A percentile compares a stretch with the other conserved stretches of the same genome.
Evolutionary conservation across 148 eudicot genomes (phyloP).

Genomic region (Rhododendron simsii): DNA sequence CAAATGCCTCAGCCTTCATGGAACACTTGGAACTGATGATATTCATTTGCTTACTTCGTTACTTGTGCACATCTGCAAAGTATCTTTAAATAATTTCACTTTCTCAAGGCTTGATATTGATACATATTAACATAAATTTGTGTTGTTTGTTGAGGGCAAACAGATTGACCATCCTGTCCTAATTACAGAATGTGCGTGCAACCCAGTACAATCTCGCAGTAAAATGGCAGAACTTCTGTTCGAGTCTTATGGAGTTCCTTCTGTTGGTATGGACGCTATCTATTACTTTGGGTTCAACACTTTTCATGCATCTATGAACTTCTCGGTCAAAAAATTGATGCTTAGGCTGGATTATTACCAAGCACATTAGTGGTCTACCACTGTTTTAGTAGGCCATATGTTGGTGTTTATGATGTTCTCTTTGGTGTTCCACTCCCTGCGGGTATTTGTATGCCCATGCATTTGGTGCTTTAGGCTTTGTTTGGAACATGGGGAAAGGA

Average conservation of each 20-base stretch:
- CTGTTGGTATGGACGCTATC: slow-evolving; percentile 65
- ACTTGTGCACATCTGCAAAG: neutral
- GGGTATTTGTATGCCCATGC: neutral
- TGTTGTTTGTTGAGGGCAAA: slow-evolving; percentile 38
- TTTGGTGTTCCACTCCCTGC: neutral
- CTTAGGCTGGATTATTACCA: neutral
- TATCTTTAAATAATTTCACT: neutral
- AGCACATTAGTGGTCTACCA: neutral
- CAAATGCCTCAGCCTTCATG: neutral
- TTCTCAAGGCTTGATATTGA: neutral
- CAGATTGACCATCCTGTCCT: slow-evolving; percentile 93
- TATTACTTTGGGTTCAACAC: neutral
- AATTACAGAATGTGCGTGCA: slow-evolving; percentile 93
- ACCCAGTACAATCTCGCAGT: slow-evolving; percentile 85
- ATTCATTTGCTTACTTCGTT: neutral
- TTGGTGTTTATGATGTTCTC: neutral
- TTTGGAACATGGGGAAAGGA: too few species aligned
- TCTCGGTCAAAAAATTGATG: neutral
- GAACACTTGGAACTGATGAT: neutral
- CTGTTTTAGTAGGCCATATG: neutral
- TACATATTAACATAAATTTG: neutral
- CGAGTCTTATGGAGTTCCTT: slow-evolving; percentile 97
- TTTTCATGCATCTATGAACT: neutral
- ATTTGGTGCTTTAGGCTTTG: neutral
- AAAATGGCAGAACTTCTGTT: slow-evolving; percentile 98